phyloP scores from a whole-genome alignment of 208 protist species.

The Leishmania aethiopica region DNA sequence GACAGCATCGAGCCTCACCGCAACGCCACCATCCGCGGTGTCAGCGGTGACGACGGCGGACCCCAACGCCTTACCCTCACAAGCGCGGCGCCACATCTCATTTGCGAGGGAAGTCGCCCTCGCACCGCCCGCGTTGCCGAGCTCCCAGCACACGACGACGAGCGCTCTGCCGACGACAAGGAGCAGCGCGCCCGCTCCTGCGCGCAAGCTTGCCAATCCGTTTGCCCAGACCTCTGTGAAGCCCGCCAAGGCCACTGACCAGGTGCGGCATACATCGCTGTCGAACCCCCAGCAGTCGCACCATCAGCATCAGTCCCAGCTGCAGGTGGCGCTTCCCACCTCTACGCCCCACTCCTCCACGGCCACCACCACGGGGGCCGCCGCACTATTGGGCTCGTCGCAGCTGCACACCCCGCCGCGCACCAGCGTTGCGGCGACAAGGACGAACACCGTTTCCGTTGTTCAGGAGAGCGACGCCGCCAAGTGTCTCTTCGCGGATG shows the following conservation, averaged over 20 bases:
- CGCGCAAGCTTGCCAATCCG: slow-evolving; percentile 42
- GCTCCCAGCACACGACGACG: neutral
- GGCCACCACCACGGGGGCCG: neutral
- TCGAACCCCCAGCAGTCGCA: neutral
- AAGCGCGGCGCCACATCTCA: slow-evolving; percentile 32
- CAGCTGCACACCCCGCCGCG: slow-evolving; percentile 25
- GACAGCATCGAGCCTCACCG: neutral
- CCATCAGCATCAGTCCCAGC: slow-evolving; percentile 7
- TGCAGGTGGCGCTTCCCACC: neutral
- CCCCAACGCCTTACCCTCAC: neutral
- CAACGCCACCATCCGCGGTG: slow-evolving; percentile 7
- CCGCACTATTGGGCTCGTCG: slow-evolving; percentile 21
- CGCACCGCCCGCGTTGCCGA: neutral
- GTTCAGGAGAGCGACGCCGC: slow-evolving; percentile 10
- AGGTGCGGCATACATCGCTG: neutral
- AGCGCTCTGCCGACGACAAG: neutral
- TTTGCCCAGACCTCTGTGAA: slow-evolving; percentile 33
- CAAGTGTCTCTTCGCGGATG: neutral
- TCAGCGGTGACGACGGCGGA: slow-evolving; percentile 18
- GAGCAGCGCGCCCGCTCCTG: neutral
- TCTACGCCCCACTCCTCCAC: neutral
- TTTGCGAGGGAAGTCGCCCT: slow-evolving; percentile 15
- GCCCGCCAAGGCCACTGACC: neutral
- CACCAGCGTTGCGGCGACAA: slow-evolving; percentile 1
- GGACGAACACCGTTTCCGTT: neutral